A percentile compares a stretch with the other conserved stretches of the same genome.
Conservation (phyloP, 768 basidiomycete genomes). For the Hygrophoropsis aurantiaca region DNA sequence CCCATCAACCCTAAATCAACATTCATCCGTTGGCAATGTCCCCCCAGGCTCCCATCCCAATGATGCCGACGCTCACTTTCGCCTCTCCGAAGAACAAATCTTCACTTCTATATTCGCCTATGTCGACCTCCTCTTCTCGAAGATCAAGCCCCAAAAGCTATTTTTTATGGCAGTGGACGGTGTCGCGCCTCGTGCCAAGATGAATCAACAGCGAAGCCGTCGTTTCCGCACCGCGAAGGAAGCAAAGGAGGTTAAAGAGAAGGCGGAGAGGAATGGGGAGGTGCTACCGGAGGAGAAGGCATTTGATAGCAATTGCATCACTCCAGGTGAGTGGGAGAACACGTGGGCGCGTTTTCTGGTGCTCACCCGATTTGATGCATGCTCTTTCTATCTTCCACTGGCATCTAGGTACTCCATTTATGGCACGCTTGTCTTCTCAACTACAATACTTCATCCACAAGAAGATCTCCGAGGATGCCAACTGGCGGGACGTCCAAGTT, state of each 20-base stretch:
- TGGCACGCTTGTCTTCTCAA: constrained; percentile 89
- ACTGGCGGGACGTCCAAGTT: constrained; percentile 91
- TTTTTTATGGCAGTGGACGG: constrained; percentile 99
- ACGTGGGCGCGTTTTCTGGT: no score
- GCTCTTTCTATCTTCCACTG: not conserved
- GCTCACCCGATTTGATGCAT: not conserved
- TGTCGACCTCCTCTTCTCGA: constrained; percentile 93
- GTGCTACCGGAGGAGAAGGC: constrained; percentile 90
- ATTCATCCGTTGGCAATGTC: no score
- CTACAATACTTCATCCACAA: constrained; percentile 96
- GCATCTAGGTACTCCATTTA: constrained; percentile 87
- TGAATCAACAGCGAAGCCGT: constrained; percentile 96
- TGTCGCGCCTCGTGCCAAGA: constrained; percentile 95
- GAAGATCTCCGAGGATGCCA: constrained; percentile 95
- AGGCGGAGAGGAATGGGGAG: constrained; percentile 87
- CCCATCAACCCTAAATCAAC: no score
- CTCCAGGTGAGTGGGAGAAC: constrained; percentile 74
- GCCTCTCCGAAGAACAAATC: constrained; percentile 95
- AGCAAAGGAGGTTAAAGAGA: constrained; percentile 81
- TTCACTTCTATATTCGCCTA: constrained; percentile 96
- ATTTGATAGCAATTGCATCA: constrained; percentile 98
- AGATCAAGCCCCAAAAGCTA: constrained; percentile 96
- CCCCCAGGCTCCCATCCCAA: constrained; percentile 95
- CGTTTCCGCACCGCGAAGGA: constrained; percentile 95
- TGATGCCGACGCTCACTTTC: constrained; percentile 93